A percentile compares a stretch with the other conserved stretches of the same genome.
Conservation (phyloP, 176 grass and related monocot species). For the Ampelocalamus luodianensis region DNA sequence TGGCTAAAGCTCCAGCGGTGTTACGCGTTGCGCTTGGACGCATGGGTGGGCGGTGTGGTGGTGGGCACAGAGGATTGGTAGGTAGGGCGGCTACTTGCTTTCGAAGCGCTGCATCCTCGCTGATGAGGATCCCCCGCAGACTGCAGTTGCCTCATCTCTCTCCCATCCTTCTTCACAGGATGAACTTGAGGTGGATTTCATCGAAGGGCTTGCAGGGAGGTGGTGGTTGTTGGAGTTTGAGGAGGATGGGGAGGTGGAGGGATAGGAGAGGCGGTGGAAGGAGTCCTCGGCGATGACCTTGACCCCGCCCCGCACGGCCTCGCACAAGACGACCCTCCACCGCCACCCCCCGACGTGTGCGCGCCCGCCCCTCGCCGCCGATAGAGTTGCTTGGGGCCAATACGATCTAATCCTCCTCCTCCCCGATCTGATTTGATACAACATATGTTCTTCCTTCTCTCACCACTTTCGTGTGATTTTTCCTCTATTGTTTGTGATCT, state of each 20-base stretch:
- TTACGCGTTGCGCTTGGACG: background rate
- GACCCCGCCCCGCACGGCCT: conserved; percentile 68
- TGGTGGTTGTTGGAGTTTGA: conserved; percentile 53
- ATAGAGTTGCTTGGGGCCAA: conserved; percentile 17
- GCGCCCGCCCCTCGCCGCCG: background rate
- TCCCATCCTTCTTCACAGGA: no score
- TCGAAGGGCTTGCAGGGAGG: conserved; percentile 64
- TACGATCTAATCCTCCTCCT: no score
- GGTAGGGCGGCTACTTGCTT: background rate
- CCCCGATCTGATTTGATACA: no score
- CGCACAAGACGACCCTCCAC: conserved; percentile 46
- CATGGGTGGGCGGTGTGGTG: background rate
- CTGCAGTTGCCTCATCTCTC: no score
- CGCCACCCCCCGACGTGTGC: background rate
- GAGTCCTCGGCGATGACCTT: conserved; percentile 92
- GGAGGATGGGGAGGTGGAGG: conserved; percentile 17
- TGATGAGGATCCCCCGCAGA: no score
- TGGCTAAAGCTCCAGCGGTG: background rate
- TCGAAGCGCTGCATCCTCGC: accelerated
- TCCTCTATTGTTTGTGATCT: no score
- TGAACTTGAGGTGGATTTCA: conserved; percentile 91
- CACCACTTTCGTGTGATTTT: no score
- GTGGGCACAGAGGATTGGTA: conserved; percentile 28
- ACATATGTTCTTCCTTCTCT: no score
- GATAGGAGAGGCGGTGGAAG: conserved; percentile 48